Evolutionary conservation across 2,329 filamentous ascomycete species (phyloP), one percentile per base, ranked within the genome.

Genomic region (Pseudocercospora crystallina): DNA sequence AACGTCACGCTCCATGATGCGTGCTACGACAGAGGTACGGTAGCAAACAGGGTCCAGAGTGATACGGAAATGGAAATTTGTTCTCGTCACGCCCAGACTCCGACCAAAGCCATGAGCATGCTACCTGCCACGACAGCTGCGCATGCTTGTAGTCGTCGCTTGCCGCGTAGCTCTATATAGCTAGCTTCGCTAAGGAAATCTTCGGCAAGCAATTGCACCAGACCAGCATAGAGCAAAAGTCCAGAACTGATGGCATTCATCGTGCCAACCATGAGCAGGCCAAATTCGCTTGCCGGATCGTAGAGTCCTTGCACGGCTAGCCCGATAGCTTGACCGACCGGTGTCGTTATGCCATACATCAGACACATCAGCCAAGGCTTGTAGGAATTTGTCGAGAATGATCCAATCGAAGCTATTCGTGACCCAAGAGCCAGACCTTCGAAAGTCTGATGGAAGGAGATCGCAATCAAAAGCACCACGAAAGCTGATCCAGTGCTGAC

Each of bases 331-430:
- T 79, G 76, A 2, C 76, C 76, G 8, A 77, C 66, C 1, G 76
- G 76, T 3, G 76, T 78, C 1, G 76, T 78, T n/a, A 81, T 78
- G 32, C 82, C 82, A 60, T 84, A 85, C 10, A 82, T 80, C 17
- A 84, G 67, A 8, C 77, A 78, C 82, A 85, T 85, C 12, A 84
- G 69, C 82, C 82, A 95, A 0, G 94, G 92, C 41, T 87, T 87
- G 1, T 81, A 72, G 0, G 88, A 92, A 2, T 80, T 79, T 14
- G 80, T 79, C 0, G 87, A 82, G 64, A 96, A 96, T 1, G 75
- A 74, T 14, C 86, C 83, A 5, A 88, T 81, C 13, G 80, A 81
- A 14, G 85, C 84, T 60, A 89, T 89, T 52, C 86, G 83, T 1
- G 83, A 83, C 14, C 86, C 86, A 0, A 89, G 77, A 36, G 84